Percentiles rank a stretch among this genome's conserved stretches.
These are phyloP conservation scores for Amanita molliuscula DNA, from an alignment of 768 basidiomycete species.

Conservation along the genomic window DNA sequence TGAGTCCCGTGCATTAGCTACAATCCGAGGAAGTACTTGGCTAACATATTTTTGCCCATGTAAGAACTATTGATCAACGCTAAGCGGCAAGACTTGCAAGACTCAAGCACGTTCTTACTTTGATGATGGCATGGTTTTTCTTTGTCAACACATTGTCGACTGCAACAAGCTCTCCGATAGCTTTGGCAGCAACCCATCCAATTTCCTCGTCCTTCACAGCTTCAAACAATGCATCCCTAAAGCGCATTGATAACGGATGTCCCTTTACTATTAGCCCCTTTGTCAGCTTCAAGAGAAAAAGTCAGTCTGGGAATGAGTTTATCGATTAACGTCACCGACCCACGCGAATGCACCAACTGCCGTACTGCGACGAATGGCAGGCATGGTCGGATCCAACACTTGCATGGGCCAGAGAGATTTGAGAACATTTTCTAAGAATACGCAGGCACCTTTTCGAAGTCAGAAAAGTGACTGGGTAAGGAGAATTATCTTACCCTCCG, in stretches of 20 bases:
- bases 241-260: slow-evolving; percentile 44
- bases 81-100: background rate
- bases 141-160: slow-evolving; percentile 63
- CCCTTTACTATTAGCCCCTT: slow-evolving; percentile 74
- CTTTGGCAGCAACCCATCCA: slow-evolving; percentile 65
- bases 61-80: slow-evolving; percentile 38
- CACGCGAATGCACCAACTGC: slow-evolving; percentile 58
- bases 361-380: slow-evolving; percentile 31
- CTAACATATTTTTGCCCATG: slow-evolving; percentile 71
- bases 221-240: slow-evolving; percentile 56
- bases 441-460: slow-evolving; percentile 27
- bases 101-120: slow-evolving; percentile 34
- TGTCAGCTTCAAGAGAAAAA: slow-evolving; percentile 49
- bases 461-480: background rate
- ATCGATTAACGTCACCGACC: slow-evolving; percentile 30
- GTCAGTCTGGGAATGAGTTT: background rate
- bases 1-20: slow-evolving; percentile 49
- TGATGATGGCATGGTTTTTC: slow-evolving; percentile 65
- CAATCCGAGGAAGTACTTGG: slow-evolving; percentile 61
- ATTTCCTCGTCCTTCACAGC: slow-evolving; percentile 59
- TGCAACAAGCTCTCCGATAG: slow-evolving; percentile 56
- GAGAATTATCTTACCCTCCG: slow-evolving; percentile 38
- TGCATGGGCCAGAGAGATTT: slow-evolving; percentile 38
- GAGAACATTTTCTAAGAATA: slow-evolving; percentile 33
- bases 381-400: slow-evolving; percentile 24